These are phyloP conservation scores for Poronia punctata DNA, from an alignment of 495 filamentous ascomycete species.

Conservation along the genomic window DNA sequence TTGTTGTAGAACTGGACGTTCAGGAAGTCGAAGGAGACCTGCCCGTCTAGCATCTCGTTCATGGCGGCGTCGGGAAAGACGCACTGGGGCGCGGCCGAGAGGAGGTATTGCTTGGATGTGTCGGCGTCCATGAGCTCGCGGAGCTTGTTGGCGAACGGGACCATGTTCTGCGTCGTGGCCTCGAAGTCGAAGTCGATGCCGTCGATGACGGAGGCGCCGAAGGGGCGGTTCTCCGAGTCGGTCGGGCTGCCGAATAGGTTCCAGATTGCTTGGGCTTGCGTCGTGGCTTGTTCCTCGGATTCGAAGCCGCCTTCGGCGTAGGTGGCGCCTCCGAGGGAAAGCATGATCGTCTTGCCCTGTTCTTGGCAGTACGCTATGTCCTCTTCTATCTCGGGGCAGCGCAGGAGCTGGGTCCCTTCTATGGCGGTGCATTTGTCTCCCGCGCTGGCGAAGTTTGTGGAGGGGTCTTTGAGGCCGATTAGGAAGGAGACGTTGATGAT, in stretches of 20 bases:
- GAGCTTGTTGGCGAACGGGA: constrained; percentile 48
- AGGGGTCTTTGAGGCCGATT: constrained; percentile 46
- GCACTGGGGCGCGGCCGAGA: constrained; percentile 64
- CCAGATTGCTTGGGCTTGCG: constrained; percentile 58
- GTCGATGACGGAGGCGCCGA: constrained; percentile 57
- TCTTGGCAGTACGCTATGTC: constrained; percentile 62
- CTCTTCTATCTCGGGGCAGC: constrained; percentile 54
- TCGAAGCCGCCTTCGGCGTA: constrained; percentile 58
- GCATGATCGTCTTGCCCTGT: constrained; percentile 58
- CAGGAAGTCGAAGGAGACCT: constrained; percentile 54
- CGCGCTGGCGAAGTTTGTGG: constrained; percentile 53
- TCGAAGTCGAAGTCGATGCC: constrained; percentile 71
- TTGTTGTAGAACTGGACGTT: constrained; percentile 67
- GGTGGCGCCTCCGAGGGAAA: constrained; percentile 60
- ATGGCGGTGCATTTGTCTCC: constrained; percentile 53
- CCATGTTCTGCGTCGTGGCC: constrained; percentile 40
- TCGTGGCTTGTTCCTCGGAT: constrained; percentile 41
- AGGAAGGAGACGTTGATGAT: constrained; percentile 59
- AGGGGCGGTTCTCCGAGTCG: constrained; percentile 47
- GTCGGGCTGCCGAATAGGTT: constrained; percentile 54
- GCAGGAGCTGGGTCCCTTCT: constrained; percentile 45
- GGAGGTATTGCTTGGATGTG: constrained; percentile 45
- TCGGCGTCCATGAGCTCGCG: constrained; percentile 46
- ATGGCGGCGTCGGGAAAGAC: constrained; percentile 56
- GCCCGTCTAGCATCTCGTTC: constrained; percentile 47